Base-by-base conservation (phyloP, 371 early-diverging fungal genomes). In the Globomyces sp. region DNA sequence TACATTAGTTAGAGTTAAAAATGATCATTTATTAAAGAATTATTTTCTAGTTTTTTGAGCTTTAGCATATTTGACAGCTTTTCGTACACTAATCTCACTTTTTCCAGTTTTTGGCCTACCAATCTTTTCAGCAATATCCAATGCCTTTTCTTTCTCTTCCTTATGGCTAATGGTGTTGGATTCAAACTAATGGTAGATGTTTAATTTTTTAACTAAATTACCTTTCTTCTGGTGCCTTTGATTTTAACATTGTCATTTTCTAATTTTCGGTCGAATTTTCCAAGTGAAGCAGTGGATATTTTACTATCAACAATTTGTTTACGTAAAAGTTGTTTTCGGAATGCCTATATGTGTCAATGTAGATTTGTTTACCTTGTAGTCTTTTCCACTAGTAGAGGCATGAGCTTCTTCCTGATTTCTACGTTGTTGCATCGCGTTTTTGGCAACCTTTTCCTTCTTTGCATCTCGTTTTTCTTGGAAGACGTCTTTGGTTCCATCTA, bases 401-500 rank as follows among this genome's bases (percentile, higher is more conserved):
- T 78, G 73, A 52, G 84, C 81, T 72, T 94, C 95, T 68, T 92
- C 90, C 61, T 77, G 61, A 74, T 98, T 98, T 58, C 96, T 87
- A 57, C 80, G 81, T 70, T 87, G 87, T 65, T 91, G 90, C 74
- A 88, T 87, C 51, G 83, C 75, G 80, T 98, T 97, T 85, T 91
- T 93, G 0, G 84, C 87, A 13, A 95, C 80, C 36, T 93, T 87
- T 65, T 83, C 92, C 79, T 89, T 89, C 87, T 96, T 95, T 61
- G 87, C 95, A 13, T 86, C 88, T 49, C 87, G 75, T 41, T 71
- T 71, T 67, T 86, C 88, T 62, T 82, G 86, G 77, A 88, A 93
- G 76, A 89, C 88, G 79, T 98, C 96, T 63, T 89, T 88, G 78
- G 87, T 88, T 13, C 89, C 92, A 79, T 95, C 93, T 76, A 50